Evolutionary conservation across 176 grass and related monocot species (phyloP), one percentile per base, ranked within the genome.

Genomic region (Musa itinerans): DNA sequence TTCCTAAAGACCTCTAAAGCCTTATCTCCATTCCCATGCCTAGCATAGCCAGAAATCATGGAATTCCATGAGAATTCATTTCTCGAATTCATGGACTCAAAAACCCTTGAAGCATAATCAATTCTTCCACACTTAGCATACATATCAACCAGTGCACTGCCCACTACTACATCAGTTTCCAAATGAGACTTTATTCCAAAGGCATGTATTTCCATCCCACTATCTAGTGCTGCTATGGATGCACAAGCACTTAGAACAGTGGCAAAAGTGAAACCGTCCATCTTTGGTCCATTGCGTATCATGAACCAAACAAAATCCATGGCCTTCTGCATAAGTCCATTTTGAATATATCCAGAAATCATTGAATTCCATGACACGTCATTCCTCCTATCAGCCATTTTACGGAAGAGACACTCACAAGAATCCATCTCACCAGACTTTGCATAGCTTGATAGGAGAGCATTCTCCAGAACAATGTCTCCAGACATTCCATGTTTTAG

Each of bases 21-120:
- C 81, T 95, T 84, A 75, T 71, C 81, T 66, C 83, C 85, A 24
- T 86, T 73, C 50, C 92, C 91, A 86, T 95, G 85, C 74, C 85
- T 83, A 64, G 85, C 91, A 83, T 83, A 95, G 78, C 83, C 91
- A 75, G 87, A 95, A 79, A 95, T 95, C 91, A 95, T 95, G 57
- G 88, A 95, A 68, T 95, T 95, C 87, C 87, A 95, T 63, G 86
- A 86, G 77, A 95, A 90, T 65, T 95, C 76, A 80, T 95, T 91
- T 78, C 68, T 91, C 16, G 75, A 72, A 72, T 23, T 86, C 81
- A 88, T 95, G 57, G 81, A 90, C 63, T 48, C 85, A 53, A 95
- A 95, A 71, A 95, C 72, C 48, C 85, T 87, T 53, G 82, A 90
- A 79, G 88, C 91, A 75, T 95, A 95, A 72, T 90, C 88, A 81